A percentile compares a stretch with the other conserved stretches of the same genome.
These are phyloP conservation scores for Bruguiera sexangula DNA, from an alignment of 345 rosid species.

Conservation along the genomic window DNA sequence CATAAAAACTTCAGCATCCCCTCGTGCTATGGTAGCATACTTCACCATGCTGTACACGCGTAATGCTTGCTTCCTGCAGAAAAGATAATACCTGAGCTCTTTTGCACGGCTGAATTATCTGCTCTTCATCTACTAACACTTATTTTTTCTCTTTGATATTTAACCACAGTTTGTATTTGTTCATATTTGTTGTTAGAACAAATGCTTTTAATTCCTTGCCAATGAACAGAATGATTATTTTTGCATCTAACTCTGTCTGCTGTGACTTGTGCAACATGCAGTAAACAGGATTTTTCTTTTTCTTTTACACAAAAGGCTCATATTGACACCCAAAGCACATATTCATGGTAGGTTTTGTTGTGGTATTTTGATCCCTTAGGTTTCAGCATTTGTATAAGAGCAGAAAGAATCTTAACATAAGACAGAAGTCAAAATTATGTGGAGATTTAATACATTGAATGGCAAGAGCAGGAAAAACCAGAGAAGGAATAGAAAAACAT, in stretches of 20 bases:
- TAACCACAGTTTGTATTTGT: not conserved
- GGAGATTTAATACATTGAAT: not conserved
- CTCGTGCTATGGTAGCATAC: constrained; percentile 56
- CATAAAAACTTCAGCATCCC: constrained; percentile 53
- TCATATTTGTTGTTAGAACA: too few relatives aligned
- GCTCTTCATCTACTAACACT: not conserved
- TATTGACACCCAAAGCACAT: not conserved
- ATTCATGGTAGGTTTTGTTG: not conserved
- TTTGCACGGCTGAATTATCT: constrained; percentile 3
- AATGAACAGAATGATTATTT: not conserved
- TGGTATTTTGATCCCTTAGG: too few relatives aligned
- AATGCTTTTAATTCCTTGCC: not conserved
- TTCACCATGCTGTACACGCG: constrained; percentile 61
- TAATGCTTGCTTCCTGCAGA: constrained; percentile 47
- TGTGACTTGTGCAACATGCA: too few relatives aligned
- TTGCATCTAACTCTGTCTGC: not conserved
- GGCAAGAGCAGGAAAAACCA: not conserved
- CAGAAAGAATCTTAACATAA: not conserved
- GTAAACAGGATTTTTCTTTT: too few relatives aligned
- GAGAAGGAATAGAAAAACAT: constrained; percentile 1
- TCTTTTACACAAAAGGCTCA: too few relatives aligned
- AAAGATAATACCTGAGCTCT: constrained; percentile 6
- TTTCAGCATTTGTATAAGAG: not conserved
- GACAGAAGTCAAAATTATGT: not conserved
- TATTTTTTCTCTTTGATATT: not conserved